Base-by-base conservation (phyloP, 371 early-diverging fungal species). In the Rhizopus stolonifer region DNA sequence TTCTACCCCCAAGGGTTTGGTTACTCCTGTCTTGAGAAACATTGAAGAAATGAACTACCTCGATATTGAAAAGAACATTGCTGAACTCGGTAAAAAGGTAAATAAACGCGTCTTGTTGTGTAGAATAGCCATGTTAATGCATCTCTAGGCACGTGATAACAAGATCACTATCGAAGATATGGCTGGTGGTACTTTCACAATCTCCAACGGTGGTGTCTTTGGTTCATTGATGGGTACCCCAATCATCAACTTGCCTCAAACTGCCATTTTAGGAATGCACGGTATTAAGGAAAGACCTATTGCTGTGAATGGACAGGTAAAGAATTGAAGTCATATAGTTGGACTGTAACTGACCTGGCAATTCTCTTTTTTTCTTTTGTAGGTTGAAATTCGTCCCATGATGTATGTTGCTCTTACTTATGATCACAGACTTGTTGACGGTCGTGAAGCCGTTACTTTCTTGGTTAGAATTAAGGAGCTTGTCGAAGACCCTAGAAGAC, bases 381-480 rank as follows among this genome's bases (percentile, higher is more conserved):
- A 87, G 86, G 74, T 91, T 57, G 96, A 90, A 69, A 86, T 92
- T 63, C 92, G 97, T 49, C 98, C 98, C 32, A 96, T 98, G 96
- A 98, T 98, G 98, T 96, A 96, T 67, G 76, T 98, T 58, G 97
- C 97, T 22, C 82, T 98, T 40, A 95, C 98, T 44, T 98, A 98
- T 68, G 97, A 98, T 72, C 99, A 98, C 81, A 90, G 96, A 59
- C 66, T 98, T 54, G 91, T 98, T 68, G 98, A 98, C 68, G 98
- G 98, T 38, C 93, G 98, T 76, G 98, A 98, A 80, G 98, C 96
- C 24, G 93, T 94, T 36, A 94, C 96, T 39, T 98, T 96, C 90
- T 82, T 98, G 54, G 93, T 95, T 64, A 92, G 89, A 73, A 54
- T 98, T 55, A 98, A 98, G 86, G 93, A 96, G 80, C 76, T 82